Conservation (phyloP, 2,329 filamentous ascomycete genomes). For the Magnaporthiopsis rhizophila region DNA sequence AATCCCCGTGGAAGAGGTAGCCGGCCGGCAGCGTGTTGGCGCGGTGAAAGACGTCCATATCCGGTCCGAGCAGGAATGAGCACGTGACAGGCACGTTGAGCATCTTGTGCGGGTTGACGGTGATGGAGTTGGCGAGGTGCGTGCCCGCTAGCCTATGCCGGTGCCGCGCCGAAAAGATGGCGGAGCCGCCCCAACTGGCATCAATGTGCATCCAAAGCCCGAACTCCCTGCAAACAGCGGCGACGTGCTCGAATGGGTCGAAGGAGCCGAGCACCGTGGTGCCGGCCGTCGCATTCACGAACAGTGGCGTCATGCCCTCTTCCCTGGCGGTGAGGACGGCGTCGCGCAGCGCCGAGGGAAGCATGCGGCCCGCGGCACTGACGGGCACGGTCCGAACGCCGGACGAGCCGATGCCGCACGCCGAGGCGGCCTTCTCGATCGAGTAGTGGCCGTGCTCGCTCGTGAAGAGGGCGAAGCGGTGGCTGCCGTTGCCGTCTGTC, state of each 20-base stretch:
- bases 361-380: conserved; percentile 65
- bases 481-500: conserved; percentile 54
- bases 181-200: conserved; percentile 81
- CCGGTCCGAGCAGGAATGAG: conserved; percentile 74
- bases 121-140: conserved; percentile 70
- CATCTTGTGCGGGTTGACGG: conserved; percentile 97
- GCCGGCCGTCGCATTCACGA: conserved; percentile 91
- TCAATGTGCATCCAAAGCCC: conserved; percentile 90
- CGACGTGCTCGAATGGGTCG: conserved; percentile 67
- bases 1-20: conserved; percentile 66
- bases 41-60: conserved; percentile 67
- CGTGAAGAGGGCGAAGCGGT: conserved; percentile 77
- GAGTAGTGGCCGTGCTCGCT: conserved; percentile 88
- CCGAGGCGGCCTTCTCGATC: conserved; percentile 88
- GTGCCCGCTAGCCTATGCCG: conserved; percentile 57
- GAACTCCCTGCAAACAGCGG: conserved; percentile 60
- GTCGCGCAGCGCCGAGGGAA: conserved; percentile 53
- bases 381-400: conserved; percentile 70
- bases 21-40: conserved; percentile 83
- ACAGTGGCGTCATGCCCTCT: conserved; percentile 75
- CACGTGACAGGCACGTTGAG: conserved; percentile 85
- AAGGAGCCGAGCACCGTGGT: conserved; percentile 89
- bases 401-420: conserved; percentile 71
- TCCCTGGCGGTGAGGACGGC: conserved; percentile 53
- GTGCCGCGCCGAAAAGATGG: conserved; percentile 65